Evolutionary conservation across 1,284 basidiomycete genomes (phyloP).

Genomic region (Ceratobasidium sp.): DNA sequence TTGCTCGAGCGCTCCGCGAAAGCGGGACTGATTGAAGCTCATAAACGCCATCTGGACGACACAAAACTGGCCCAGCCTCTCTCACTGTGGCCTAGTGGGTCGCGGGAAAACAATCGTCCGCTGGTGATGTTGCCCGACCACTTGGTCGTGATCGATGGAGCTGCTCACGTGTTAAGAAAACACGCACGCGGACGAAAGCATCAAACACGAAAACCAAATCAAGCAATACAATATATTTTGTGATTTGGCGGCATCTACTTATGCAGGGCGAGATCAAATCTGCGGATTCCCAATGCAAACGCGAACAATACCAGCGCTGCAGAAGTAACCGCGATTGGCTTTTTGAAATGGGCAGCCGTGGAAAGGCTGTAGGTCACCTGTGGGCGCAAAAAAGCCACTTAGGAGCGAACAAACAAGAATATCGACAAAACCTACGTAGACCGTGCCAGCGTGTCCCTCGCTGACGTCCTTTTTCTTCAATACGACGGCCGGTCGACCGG

Average conservation of each 20-base stretch:
- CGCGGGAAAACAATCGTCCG: too few relatives aligned
- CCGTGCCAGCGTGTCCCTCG: conserved; percentile 74
- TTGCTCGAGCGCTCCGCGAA: not conserved
- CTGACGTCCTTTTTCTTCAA: conserved; percentile 79
- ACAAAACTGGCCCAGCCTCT: not conserved
- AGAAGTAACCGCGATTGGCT: conserved; percentile 75
- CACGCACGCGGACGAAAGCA: too few relatives aligned
- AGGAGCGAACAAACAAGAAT: conserved; percentile 39
- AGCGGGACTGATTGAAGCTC: not conserved
- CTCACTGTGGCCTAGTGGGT: not conserved
- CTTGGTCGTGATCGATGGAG: not conserved
- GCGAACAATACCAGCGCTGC: conserved; percentile 71
- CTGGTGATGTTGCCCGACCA: not conserved
- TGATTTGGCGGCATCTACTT: conserved; percentile 16
- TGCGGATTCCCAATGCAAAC: conserved; percentile 64
- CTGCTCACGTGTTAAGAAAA: too few relatives aligned
- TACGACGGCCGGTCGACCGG: conserved; percentile 80
- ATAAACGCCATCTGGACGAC: too few relatives aligned
- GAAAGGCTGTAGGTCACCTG: conserved; percentile 88
- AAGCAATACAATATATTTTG: conserved; percentile 7
- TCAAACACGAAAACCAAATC: not conserved
- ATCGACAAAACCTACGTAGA: conserved; percentile 65
- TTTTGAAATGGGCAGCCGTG: conserved; percentile 76
- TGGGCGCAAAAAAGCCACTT: conserved; percentile 42
- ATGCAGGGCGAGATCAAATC: conserved; percentile 59